Evolutionary conservation across 495 filamentous ascomycete genomes (phyloP), one percentile per base, ranked within the genome.

Genomic region (Acidiella bohemica): DNA sequence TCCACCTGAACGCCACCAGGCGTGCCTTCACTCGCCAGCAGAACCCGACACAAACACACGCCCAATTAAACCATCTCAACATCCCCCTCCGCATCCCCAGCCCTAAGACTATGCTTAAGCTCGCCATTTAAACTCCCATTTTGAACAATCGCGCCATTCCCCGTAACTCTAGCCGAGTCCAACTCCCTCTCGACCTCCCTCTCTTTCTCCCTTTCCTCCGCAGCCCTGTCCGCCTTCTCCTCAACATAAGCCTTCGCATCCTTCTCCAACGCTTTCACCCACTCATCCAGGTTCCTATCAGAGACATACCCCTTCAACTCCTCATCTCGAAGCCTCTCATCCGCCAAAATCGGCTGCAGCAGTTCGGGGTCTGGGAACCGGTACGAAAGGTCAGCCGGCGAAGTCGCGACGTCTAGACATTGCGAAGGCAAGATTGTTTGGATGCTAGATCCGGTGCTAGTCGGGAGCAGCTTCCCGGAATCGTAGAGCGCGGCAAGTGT

Each of bases 401-500:
- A 28, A 41, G 41, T 51, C 6, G 55, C 59, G 1, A 53, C 54
- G 17, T 50, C 55, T 6, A 58, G 12, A n/a, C 52, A 57, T 3
- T 53, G 36, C n/a, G 44, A 25, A n/a, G 56, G 50, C 19, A 30
- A 29, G 12, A 58, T 52, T 4, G 51, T 42, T 12, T 41, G 48
- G 10, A 62, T 32, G 18, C 14, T 12, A 27, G 14, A 14, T 18
- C 25, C 32, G 4, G 34, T 24, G 2, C 27, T 18, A 1, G 16
- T n/a, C 19, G 25, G 4, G 18, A 42, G 20, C 44, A 32, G 36
- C 35, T 51, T 30, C n/a, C n/a, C n/a, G n/a, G n/a, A n/a, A 53
- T 46, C 49, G 61, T 67, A 13, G 70, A 53, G 25, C 67, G 66
- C 36, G 60, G 57, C 51, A 67, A 78, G 65, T 37, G 62, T 60